A percentile compares a stretch with the other conserved stretches of the same genome.
Evolutionary conservation across 495 filamentous ascomycete species (phyloP).

Genomic region (Penicillium goetzii): DNA sequence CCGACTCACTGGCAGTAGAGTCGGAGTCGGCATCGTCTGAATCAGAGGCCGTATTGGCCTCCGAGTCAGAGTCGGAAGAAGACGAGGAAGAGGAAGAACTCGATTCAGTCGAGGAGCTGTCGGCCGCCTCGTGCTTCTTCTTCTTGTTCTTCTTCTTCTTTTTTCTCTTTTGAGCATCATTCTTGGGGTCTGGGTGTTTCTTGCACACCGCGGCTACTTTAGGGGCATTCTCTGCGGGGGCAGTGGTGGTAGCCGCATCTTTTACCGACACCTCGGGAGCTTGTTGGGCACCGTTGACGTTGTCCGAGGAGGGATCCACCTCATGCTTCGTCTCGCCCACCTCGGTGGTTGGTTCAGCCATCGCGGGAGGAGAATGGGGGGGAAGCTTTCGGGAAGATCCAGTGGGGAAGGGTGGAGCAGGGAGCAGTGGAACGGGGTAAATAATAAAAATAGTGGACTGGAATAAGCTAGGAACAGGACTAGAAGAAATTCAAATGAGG

Average conservation of each 20-base stretch:
- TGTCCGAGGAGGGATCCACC: constrained; percentile 34
- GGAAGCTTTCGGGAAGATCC: constrained; percentile 21
- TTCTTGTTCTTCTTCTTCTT: constrained; percentile 39
- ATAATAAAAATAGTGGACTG: background rate
- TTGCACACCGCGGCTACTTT: constrained; percentile 41
- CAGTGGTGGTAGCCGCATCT: constrained; percentile 30
- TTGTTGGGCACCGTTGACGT: constrained; percentile 25
- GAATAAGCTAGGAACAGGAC: too few species aligned
- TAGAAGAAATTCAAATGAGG: background rate
- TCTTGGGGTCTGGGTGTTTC: constrained; percentile 40
- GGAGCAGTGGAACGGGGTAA: too few species aligned
- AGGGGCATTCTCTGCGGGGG: constrained; percentile 26
- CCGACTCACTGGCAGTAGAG: constrained; percentile 40
- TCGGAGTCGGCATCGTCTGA: constrained; percentile 35
- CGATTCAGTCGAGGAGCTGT: constrained; percentile 9
- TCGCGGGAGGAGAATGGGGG: constrained; percentile 21
- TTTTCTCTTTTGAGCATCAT: constrained; percentile 25
- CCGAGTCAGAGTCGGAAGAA: constrained; percentile 10
- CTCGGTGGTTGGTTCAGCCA: constrained; percentile 34
- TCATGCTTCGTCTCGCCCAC: constrained; percentile 34
- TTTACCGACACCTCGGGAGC: constrained; percentile 30
- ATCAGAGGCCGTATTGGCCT: constrained; percentile 31
- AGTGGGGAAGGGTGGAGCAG: constrained; percentile 9
- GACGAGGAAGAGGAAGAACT: constrained; percentile 17
- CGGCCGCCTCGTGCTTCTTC: constrained; percentile 27